These are phyloP conservation scores for Kwoniella sp. DNA, from an alignment of 768 basidiomycete species.

Conservation along the genomic window DNA sequence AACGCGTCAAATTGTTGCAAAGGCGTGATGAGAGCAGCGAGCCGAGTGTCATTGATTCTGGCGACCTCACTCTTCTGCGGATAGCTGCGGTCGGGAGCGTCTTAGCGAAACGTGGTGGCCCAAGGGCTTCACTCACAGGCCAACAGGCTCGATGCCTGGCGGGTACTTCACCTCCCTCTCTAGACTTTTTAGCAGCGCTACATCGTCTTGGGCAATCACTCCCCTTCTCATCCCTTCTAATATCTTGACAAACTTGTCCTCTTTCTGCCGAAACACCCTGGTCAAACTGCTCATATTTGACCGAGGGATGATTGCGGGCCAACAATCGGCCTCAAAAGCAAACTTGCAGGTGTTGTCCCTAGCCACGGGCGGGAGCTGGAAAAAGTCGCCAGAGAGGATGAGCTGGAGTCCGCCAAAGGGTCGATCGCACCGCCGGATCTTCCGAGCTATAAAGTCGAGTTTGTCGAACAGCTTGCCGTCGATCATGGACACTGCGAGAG, in stretches of 20 bases:
- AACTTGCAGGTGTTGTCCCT: constrained; percentile 21
- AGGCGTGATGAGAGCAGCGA: constrained; percentile 18
- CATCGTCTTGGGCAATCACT: constrained; percentile 18
- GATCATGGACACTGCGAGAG: constrained; percentile 48
- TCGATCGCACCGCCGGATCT: constrained; percentile 25
- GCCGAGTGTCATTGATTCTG: constrained; percentile 24
- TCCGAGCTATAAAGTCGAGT: constrained; percentile 45
- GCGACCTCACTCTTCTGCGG: constrained; percentile 33
- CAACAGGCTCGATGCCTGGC: constrained; percentile 41
- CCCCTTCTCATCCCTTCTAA: constrained; percentile 49
- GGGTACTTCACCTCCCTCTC: constrained; percentile 26
- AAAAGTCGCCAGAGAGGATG: constrained; percentile 52
- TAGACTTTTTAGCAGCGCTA: constrained; percentile 22
- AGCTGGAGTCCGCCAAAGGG: constrained; percentile 51
- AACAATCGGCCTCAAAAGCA: constrained; percentile 48
- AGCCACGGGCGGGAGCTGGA: constrained; percentile 51
- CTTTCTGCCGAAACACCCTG: constrained; percentile 48
- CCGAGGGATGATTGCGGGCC: constrained; percentile 34
- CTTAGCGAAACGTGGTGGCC: too few species aligned
- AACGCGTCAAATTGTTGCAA: constrained; percentile 11
- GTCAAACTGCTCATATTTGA: constrained; percentile 36
- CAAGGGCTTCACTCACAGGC: constrained; percentile 19
- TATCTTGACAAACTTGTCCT: constrained; percentile 42
- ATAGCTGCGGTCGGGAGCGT: constrained; percentile 15
- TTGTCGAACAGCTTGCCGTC: constrained; percentile 49